These are phyloP conservation scores for Talaromyces liani DNA, from an alignment of 495 filamentous ascomycete genomes.

Conservation along the genomic window DNA sequence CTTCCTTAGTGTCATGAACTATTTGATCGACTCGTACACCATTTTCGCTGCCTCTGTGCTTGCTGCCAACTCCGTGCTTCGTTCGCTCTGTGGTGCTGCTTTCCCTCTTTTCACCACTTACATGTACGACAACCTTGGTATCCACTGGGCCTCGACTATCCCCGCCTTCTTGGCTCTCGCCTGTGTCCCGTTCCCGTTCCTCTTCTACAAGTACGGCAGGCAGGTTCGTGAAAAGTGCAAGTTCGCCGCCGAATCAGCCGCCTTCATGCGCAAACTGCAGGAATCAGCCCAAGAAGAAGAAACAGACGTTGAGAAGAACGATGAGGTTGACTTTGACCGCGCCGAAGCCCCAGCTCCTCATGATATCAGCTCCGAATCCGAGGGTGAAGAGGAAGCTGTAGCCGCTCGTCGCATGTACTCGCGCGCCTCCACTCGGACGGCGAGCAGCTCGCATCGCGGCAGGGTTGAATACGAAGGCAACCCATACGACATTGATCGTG, in stretches of 20 bases:
- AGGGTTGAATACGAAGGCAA: conserved; percentile 34
- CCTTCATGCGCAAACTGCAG: conserved; percentile 39
- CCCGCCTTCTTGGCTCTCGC: conserved; percentile 70
- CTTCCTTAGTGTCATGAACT: conserved; percentile 71
- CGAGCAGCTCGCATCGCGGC: conserved; percentile 17
- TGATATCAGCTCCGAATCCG: conserved; percentile 7
- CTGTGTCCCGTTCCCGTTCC: conserved; percentile 72
- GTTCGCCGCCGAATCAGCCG: conserved; percentile 54
- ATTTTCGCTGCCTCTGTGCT: conserved; percentile 77
- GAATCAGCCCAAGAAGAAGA: conserved; percentile 12
- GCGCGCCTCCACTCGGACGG: conserved; percentile 23
- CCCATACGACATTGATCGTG: conserved; percentile 38
- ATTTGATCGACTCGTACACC: conserved; percentile 74
- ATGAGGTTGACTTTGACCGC: conserved; percentile 24
- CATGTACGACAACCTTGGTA: conserved; percentile 69
- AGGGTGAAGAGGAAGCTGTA: conserved; percentile 7
- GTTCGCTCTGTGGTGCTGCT: conserved; percentile 65
- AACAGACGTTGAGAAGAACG: conserved; percentile 10
- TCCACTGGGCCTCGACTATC: conserved; percentile 73
- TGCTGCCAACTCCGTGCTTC: conserved; percentile 68
- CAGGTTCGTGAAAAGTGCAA: conserved; percentile 62
- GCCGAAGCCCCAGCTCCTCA: conserved; percentile 30
- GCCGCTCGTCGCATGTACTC: conserved; percentile 25
- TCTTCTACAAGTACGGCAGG: conserved; percentile 72
- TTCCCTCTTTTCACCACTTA: conserved; percentile 79